Percentiles rank a stretch among this genome's conserved stretches.
Evolutionary conservation across 2,329 filamentous ascomycete genomes (phyloP).

Genomic region (Cordyceps tenuipes): DNA sequence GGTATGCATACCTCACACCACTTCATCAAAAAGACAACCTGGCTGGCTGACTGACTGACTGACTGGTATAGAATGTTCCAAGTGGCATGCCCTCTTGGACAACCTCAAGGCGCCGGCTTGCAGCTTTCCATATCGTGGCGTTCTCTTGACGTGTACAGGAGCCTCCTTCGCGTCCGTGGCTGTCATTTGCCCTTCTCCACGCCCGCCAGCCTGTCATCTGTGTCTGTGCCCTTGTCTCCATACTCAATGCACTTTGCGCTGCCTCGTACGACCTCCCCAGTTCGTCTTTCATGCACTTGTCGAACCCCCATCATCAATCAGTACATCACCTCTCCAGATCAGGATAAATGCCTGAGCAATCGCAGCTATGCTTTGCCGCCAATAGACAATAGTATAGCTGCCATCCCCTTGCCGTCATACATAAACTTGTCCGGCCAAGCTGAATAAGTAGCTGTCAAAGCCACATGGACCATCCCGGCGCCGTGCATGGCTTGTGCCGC

Average conservation of each 20-base stretch:
- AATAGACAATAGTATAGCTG: not conserved
- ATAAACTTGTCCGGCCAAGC: not conserved
- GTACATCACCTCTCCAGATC: not conserved
- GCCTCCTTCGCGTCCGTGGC: not conserved
- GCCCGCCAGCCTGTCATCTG: not conserved
- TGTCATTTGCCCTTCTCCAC: not conserved
- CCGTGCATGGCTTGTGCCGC: not conserved
- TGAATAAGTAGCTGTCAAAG: not conserved
- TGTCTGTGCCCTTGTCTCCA: not conserved
- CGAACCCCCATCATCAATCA: not conserved
- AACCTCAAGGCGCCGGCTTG: not conserved
- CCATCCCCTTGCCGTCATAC: not conserved
- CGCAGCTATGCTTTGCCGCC: not conserved
- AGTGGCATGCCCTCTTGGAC: not conserved
- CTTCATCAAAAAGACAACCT: not conserved
- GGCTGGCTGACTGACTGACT: not conserved
- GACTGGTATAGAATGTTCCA: not conserved
- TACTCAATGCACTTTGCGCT: not conserved
- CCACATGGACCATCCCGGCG: not conserved
- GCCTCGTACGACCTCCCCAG: not conserved
- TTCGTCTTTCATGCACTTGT: not conserved
- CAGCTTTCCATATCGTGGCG: conserved; percentile 4
- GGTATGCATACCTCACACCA: not conserved
- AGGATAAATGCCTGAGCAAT: not conserved
- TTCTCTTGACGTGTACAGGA: conserved; percentile 5